Evolutionary conservation across 2,329 filamentous ascomycete genomes (phyloP).

Genomic region (Aspergillus tamarii): DNA sequence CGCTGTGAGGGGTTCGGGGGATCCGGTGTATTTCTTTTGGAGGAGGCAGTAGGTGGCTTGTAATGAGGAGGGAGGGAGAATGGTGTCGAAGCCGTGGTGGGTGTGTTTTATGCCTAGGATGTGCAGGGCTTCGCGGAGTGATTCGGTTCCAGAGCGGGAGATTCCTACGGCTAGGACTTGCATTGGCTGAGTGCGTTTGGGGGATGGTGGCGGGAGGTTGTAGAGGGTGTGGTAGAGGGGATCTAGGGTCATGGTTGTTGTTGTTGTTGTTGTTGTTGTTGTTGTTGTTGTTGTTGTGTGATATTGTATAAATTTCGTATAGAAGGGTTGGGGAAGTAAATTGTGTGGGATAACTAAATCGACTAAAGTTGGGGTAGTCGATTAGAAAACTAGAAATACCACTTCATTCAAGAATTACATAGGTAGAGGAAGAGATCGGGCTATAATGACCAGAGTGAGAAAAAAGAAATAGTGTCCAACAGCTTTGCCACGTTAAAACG

Average conservation of each 20-base stretch:
- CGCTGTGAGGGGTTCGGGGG: constrained; percentile 8
- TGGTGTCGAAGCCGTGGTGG: constrained; percentile 21
- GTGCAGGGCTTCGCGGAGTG: constrained; percentile 27
- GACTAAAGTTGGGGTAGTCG: neutral
- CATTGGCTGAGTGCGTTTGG: constrained; percentile 18
- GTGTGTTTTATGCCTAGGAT: constrained; percentile 25
- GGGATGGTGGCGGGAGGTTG: constrained; percentile 8
- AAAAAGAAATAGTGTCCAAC: too few species aligned
- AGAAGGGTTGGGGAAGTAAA: neutral
- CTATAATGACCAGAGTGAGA: too few species aligned
- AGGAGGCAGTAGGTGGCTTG: constrained; percentile 14
- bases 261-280: neutral
- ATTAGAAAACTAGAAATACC: neutral
- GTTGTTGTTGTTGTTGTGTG: too few species aligned
- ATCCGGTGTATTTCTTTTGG: constrained; percentile 20
- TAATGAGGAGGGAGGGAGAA: constrained; percentile 4
- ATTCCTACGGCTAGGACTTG: constrained; percentile 26
- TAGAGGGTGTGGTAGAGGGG: constrained; percentile 7
- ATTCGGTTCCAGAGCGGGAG: constrained; percentile 31
- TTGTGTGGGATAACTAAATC: neutral
- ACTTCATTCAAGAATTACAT: neutral
- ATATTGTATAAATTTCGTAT: neutral
- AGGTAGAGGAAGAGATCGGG: neutral
- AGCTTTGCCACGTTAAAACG: too few species aligned
- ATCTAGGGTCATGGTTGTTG: neutral